Conservation (phyloP, 345 rosid species). For the Trapa incisa region DNA sequence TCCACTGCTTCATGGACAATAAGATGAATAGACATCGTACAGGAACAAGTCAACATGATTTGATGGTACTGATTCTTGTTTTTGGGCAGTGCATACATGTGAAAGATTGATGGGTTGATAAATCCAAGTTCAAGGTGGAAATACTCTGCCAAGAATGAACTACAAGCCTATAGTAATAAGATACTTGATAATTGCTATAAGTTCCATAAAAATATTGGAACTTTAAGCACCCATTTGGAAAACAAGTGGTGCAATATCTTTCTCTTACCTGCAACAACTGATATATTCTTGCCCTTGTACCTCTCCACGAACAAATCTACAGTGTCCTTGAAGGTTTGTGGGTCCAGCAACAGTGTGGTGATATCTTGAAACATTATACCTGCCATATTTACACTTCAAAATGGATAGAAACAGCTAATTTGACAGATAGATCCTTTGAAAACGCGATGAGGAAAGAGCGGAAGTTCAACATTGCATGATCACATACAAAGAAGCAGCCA, state of each 20-base stretch:
- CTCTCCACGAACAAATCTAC: conserved; percentile 46
- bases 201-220: conserved; percentile 17
- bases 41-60: not conserved
- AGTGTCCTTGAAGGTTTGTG: conserved; percentile 35
- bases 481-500: not conserved
- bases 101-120: too few relatives aligned
- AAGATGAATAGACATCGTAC: not conserved
- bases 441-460: not conserved
- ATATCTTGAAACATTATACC: conserved; percentile 45
- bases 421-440: not conserved
- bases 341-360: conserved; percentile 34
- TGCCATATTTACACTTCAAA: conserved; percentile 7
- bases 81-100: too few relatives aligned
- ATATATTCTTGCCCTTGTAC: conserved; percentile 27
- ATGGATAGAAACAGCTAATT: not conserved
- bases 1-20: not conserved
- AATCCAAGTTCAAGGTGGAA: too few relatives aligned
- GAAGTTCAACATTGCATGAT: not conserved
- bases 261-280: conserved; percentile 36
- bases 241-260: conserved; percentile 6
- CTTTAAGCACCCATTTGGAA: not conserved
- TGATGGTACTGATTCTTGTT: not conserved
- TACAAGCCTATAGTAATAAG: not conserved
- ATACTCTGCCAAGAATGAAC: too few relatives aligned
- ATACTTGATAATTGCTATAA: conserved; percentile 11